Evolutionary conservation across 352 stramenopile genomes (phyloP), one percentile per base, ranked within the genome.

Genomic region (Globisporangium barbulae): DNA sequence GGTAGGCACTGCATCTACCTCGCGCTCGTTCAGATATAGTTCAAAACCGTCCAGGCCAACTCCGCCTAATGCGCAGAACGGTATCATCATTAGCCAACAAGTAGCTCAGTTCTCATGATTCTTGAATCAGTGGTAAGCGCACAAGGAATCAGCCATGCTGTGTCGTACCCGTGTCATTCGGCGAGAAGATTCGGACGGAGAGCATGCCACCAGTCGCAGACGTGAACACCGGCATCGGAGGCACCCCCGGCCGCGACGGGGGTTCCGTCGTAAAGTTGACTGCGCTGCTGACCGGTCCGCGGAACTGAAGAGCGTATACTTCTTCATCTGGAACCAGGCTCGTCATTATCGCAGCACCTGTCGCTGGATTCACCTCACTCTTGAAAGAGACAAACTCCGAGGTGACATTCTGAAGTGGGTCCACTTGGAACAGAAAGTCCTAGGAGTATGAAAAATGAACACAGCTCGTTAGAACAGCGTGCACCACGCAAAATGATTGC

Each of bases 371-470:
- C 44, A 61, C 19, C 12, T 45, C 37, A 5, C 56, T 44, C 30
- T 53, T 65, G 44, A 61, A 61, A 17, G 52, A 37, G 9, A 69
- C 39, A 15, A 35, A 45, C 62, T 61, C 19, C n/a, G 45, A 33
- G 5, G n/a, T 28, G 22, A 12, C 50, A 7, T 30, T 28, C 17
- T 44, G 19, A 17, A 9, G 13, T 47, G 69, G 25, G 10, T 89
- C 71, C 5, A 82, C 58, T 70, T 80, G 66, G 31, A 90, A 90
- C 1, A 88, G 59, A 52, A 81, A 87, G 21, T 30, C 68, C 81
- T 80, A 61, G 10, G 17, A 53, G 55, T 39, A 5, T 31, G 8
- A 48, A 41, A 10, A 64, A 0, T 19, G 6, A 13, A 7, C 12
- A 1, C 13, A 42, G 0, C 2, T 6, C 4, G 22, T 58, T 33